Conservation (phyloP, 2,329 filamentous ascomycete species). For the Alternaria postmessia region DNA sequence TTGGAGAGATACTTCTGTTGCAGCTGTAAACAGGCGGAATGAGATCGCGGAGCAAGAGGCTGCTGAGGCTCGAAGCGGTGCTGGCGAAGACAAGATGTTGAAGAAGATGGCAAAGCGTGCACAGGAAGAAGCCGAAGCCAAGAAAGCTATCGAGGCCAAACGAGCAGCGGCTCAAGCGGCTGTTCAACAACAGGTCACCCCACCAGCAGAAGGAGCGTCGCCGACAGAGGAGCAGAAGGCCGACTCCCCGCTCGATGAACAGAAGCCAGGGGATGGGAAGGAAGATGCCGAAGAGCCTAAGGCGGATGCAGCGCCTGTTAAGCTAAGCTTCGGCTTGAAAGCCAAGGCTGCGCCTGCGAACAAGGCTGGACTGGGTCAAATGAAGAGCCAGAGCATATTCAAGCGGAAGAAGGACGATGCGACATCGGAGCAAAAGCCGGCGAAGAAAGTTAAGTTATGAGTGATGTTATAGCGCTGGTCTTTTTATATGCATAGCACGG, state of each 20-base stretch:
- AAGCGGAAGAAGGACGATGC: conserved; percentile 44
- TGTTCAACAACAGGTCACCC: conserved; percentile 44
- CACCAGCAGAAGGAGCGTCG: conserved; percentile 39
- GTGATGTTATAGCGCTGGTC: not conserved
- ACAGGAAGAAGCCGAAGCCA: conserved; percentile 60
- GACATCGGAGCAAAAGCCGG: conserved; percentile 34
- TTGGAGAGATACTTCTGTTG: conserved; percentile 92
- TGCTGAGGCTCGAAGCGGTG: conserved; percentile 89
- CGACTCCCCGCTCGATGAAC: conserved; percentile 72
- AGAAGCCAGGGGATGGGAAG: conserved; percentile 86
- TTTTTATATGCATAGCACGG: conserved; percentile 31
- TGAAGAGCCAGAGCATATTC: conserved; percentile 50
- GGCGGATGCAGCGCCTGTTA: conserved; percentile 36
- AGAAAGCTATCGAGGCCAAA: conserved; percentile 50
- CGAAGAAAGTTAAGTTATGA: conserved; percentile 48
- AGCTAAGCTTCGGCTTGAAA: conserved; percentile 33
- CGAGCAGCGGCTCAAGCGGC: conserved; percentile 55
- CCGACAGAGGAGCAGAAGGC: conserved; percentile 48
- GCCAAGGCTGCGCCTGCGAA: conserved; percentile 26
- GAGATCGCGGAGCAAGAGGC: conserved; percentile 83
- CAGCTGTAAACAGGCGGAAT: conserved; percentile 81
- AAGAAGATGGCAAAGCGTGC: conserved; percentile 84
- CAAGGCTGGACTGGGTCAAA: conserved; percentile 40
- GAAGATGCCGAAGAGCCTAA: conserved; percentile 55
- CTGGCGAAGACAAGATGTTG: conserved; percentile 83